Conservation (phyloP, 2,329 filamentous ascomycete species). For the Colletotrichum sp. region DNA sequence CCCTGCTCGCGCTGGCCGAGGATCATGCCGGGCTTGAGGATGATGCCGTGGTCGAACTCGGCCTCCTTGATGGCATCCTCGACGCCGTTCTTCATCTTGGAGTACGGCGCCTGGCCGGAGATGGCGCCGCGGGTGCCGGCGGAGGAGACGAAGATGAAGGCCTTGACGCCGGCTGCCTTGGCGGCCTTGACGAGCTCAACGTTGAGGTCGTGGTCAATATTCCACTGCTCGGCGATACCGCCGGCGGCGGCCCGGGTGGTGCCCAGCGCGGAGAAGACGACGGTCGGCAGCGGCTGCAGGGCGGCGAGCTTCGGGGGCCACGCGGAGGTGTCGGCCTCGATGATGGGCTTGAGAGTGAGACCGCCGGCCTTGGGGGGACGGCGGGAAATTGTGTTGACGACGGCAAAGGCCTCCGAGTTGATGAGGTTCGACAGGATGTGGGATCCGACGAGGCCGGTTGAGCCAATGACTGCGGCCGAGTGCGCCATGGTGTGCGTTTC, state of each 20-base stretch:
- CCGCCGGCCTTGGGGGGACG: constrained; percentile 60
- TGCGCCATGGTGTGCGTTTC: constrained; percentile 6
- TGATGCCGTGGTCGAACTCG: constrained; percentile 78
- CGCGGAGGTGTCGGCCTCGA: constrained; percentile 69
- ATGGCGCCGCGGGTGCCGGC: constrained; percentile 49
- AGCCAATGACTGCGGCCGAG: constrained; percentile 56
- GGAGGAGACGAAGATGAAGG: constrained; percentile 79
- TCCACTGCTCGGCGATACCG: constrained; percentile 78
- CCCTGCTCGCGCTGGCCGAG: constrained; percentile 71
- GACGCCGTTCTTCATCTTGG: constrained; percentile 85
- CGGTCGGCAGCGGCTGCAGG: constrained; percentile 59
- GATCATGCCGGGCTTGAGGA: constrained; percentile 77
- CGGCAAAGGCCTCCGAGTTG: constrained; percentile 53
- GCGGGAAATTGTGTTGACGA: constrained; percentile 70
- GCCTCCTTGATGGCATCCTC: constrained; percentile 77
- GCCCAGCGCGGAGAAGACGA: constrained; percentile 80
- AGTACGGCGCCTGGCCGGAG: constrained; percentile 50
- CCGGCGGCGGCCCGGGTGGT: constrained; percentile 81
- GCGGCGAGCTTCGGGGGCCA: constrained; percentile 69
- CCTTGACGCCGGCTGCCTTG: constrained; percentile 72
- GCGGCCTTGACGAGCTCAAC: constrained; percentile 78
- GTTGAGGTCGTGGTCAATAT: constrained; percentile 89
- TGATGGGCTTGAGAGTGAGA: constrained; percentile 61
- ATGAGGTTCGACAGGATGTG: constrained; percentile 75
- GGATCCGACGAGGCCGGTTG: constrained; percentile 73